phyloP scores from a whole-genome alignment of 305 asterid species.

The Andrographis paniculata region DNA sequence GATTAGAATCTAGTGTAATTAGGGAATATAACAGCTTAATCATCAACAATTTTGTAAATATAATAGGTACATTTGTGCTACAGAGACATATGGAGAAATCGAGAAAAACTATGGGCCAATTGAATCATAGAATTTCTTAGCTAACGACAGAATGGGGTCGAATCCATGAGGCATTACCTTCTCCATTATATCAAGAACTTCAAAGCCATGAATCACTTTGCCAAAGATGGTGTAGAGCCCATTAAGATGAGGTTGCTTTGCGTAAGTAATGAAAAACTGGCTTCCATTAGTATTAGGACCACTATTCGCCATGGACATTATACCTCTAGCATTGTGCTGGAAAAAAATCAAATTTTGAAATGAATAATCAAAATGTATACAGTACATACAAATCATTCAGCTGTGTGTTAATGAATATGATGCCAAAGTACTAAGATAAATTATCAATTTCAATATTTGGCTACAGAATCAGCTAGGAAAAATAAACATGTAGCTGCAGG shows the following conservation, averaged over 20 bases:
- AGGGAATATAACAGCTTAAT: too few relatives aligned
- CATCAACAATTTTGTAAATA: neutral
- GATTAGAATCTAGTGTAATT: too few relatives aligned
- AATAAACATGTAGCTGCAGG: too few relatives aligned
- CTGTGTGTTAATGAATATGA: too few relatives aligned
- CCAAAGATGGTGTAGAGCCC: constrained; percentile 89
- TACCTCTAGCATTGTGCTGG: constrained; percentile 98
- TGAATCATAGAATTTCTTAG: neutral
- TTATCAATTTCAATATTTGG: too few relatives aligned
- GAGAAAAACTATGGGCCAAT: neutral
- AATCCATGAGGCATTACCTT: constrained; percentile 39
- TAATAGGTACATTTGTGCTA: neutral
- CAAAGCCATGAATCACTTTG: constrained; percentile 92
- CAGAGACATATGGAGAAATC: neutral
- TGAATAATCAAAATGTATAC: neutral
- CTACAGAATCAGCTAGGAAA: too few relatives aligned
- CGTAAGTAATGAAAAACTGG: constrained; percentile 81
- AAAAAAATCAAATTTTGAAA: constrained; percentile 12
- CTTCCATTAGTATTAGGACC: constrained; percentile 96
- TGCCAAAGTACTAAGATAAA: too few relatives aligned
- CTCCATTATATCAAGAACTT: constrained; percentile 96
- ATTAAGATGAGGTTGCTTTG: constrained; percentile 88
- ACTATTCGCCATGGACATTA: constrained; percentile 84
- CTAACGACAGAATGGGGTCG: neutral
- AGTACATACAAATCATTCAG: too few relatives aligned